A percentile compares a stretch with the other conserved stretches of the same genome.
Evolutionary conservation across 2,329 filamentous ascomycete genomes (phyloP).

Genomic region (Coniochaeta hoffmannii): DNA sequence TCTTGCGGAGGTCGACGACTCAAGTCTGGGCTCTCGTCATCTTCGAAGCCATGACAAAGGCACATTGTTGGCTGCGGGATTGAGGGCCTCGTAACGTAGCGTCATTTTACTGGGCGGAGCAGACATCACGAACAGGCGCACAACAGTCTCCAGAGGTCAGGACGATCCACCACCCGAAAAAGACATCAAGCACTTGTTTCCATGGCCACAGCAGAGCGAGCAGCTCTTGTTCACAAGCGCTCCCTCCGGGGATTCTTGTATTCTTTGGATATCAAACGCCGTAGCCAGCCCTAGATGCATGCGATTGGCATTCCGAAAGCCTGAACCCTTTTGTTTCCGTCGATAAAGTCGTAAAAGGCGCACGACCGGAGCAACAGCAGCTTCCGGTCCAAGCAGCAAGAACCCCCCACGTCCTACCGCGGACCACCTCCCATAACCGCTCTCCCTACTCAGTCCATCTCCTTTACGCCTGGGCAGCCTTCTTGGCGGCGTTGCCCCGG

Average conservation of each 20-base stretch:
- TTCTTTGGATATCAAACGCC: slow-evolving; percentile 22
- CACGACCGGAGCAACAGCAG: neutral
- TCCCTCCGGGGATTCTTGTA: slow-evolving; percentile 11
- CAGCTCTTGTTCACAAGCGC: slow-evolving; percentile 1
- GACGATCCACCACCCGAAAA: neutral
- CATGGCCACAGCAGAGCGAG: neutral
- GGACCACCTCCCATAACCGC: neutral
- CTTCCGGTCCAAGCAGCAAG: neutral
- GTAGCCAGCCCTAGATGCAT: slow-evolving; percentile 18
- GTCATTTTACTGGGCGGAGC: neutral
- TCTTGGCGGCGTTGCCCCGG: slow-evolving; percentile 72
- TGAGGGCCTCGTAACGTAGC: too few relatives aligned
- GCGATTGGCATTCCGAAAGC: slow-evolving; percentile 13
- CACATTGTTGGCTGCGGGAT: neutral
- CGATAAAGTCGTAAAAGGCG: neutral
- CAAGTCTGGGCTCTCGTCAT: neutral
- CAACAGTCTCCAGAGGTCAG: neutral
- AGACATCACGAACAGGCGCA: neutral
- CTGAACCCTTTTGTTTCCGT: slow-evolving; percentile 6
- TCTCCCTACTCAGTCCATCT: neutral
- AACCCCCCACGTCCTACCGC: neutral
- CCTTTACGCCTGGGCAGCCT: slow-evolving; percentile 41
- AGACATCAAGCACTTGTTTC: neutral
- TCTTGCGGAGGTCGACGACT: neutral
- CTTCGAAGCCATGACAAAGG: neutral